Evolutionary conservation across 2,329 filamentous ascomycete genomes (phyloP).

Genomic region (Calonectria henricotiae): DNA sequence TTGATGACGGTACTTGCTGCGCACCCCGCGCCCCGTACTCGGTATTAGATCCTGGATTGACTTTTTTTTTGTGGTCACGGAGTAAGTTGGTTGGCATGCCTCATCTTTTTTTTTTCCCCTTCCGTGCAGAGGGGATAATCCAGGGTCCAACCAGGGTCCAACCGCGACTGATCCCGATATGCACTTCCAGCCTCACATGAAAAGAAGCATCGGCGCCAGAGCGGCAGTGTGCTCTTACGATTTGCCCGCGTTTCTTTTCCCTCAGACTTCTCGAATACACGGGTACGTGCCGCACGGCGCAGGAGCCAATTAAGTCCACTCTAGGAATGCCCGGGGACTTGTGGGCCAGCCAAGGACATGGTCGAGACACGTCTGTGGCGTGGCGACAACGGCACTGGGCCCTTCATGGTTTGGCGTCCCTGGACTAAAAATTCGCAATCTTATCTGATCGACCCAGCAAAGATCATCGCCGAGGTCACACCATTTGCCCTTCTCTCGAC

Average conservation of each 20-base stretch:
- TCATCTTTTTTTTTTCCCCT: neutral
- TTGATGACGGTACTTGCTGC: neutral
- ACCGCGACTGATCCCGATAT: neutral
- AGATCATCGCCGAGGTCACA: constrained; percentile 59
- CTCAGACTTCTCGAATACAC: constrained; percentile 22
- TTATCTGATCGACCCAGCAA: constrained; percentile 49
- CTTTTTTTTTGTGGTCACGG: constrained; percentile 20
- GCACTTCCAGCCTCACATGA: constrained; percentile 3
- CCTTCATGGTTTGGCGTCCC: constrained; percentile 29
- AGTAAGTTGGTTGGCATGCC: neutral
- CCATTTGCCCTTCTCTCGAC: constrained; percentile 33
- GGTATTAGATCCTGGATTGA: constrained; percentile 17
- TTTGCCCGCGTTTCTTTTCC: constrained; percentile 14
- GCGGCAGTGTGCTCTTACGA: constrained; percentile 16
- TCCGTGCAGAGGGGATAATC: constrained; percentile 2
- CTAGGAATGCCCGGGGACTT: constrained; percentile 24
- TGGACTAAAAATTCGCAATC: constrained; percentile 40
- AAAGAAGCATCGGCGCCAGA: neutral
- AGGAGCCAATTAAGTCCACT: constrained; percentile 12
- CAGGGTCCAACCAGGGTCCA: constrained; percentile 7
- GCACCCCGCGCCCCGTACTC: constrained; percentile 7
- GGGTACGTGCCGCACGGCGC: constrained; percentile 9
- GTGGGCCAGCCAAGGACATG: constrained; percentile 19
- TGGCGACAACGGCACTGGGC: constrained; percentile 20
- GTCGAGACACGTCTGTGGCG: constrained; percentile 24